Conservation (phyloP, 495 filamentous ascomycete genomes). For the Corynascus novoguineensis region DNA sequence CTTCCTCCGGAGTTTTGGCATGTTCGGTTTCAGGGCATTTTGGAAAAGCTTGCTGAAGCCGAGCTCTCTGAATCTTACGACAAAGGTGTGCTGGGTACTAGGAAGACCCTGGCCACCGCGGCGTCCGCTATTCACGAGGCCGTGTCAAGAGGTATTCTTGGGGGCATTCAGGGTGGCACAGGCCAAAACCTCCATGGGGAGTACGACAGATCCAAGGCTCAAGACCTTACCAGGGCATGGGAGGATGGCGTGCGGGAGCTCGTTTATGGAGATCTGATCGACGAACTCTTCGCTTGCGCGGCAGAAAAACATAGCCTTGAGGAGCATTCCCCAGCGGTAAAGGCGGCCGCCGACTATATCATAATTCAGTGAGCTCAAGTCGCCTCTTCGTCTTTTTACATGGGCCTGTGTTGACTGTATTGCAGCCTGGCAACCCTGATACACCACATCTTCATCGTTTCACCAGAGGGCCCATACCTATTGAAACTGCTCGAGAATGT, state of each 20-base stretch:
- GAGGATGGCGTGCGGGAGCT: slow-evolving; percentile 51
- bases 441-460: slow-evolving; percentile 57
- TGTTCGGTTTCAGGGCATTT: slow-evolving; percentile 40
- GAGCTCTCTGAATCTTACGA: slow-evolving; percentile 65
- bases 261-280: slow-evolving; percentile 54
- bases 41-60: slow-evolving; percentile 48
- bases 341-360: slow-evolving; percentile 54
- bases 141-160: slow-evolving; percentile 52
- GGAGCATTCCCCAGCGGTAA: slow-evolving; percentile 49
- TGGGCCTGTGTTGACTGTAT: slow-evolving; percentile 1
- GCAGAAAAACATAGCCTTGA: slow-evolving; percentile 50
- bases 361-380: slow-evolving; percentile 44
- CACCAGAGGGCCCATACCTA: slow-evolving; percentile 58
- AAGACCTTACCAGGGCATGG: slow-evolving; percentile 52
- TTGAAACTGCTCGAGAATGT: slow-evolving; percentile 52
- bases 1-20: slow-evolving; percentile 55
- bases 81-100: slow-evolving; percentile 56
- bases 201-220: slow-evolving; percentile 50
- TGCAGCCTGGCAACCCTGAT: slow-evolving; percentile 56
- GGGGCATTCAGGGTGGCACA: slow-evolving; percentile 39
- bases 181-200: slow-evolving; percentile 29
- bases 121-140: slow-evolving; percentile 56
- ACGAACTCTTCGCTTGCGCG: slow-evolving; percentile 51
- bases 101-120: slow-evolving; percentile 61
- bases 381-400: not conserved